Conservation (phyloP, 2,329 filamentous ascomycete species). For the Diaporthe batatas region DNA sequence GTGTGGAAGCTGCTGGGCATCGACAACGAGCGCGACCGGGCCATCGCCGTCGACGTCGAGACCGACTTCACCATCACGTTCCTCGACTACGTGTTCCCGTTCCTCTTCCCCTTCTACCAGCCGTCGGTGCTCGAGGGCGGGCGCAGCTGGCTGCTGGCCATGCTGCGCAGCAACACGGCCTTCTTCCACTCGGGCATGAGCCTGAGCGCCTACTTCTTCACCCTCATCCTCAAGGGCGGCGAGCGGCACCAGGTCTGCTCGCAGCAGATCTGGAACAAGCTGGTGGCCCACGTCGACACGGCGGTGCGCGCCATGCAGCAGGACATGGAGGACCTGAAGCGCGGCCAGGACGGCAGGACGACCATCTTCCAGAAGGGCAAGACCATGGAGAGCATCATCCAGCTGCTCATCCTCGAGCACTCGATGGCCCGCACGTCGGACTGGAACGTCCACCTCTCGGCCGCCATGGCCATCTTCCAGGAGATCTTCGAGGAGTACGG, state of each 20-base stretch:
- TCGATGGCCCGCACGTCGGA: constrained; percentile 60
- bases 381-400: constrained; percentile 64
- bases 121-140: constrained; percentile 69
- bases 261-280: constrained; percentile 53
- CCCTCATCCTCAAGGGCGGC: constrained; percentile 56
- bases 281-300: constrained; percentile 60
- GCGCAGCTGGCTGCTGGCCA: constrained; percentile 70
- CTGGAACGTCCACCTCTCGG: constrained; percentile 65
- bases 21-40: constrained; percentile 35
- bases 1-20: constrained; percentile 41
- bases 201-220: constrained; percentile 70
- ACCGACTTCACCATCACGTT: constrained; percentile 67
- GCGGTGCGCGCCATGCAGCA: constrained; percentile 69
- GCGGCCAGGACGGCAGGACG: constrained; percentile 27
- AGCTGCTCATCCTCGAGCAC: constrained; percentile 67
- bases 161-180: constrained; percentile 68
- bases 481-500: constrained; percentile 58
- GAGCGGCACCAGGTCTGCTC: constrained; percentile 53
- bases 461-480: constrained; percentile 63
- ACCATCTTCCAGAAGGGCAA: constrained; percentile 41
- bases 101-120: constrained; percentile 73
- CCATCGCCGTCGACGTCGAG: constrained; percentile 43
- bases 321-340: constrained; percentile 57
- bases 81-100: constrained; percentile 72
- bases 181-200: constrained; percentile 70